These are phyloP conservation scores for Russula earlei DNA, from an alignment of 768 basidiomycete genomes.

Conservation along the genomic window DNA sequence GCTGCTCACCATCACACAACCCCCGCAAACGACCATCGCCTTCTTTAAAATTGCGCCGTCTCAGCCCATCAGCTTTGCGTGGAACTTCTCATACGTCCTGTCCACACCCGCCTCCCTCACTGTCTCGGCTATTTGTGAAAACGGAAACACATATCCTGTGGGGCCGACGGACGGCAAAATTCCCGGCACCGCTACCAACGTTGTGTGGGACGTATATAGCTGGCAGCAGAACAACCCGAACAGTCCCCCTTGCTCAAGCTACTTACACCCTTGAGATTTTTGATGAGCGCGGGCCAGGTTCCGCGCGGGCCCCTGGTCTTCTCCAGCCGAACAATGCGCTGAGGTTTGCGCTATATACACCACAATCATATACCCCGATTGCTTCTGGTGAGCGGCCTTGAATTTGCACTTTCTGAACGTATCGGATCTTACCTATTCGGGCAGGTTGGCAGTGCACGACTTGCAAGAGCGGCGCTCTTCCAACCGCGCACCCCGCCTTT, in stretches of 20 bases:
- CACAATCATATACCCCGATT: slow-evolving; percentile 59
- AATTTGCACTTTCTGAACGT: not conserved
- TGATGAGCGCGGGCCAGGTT: slow-evolving; percentile 69
- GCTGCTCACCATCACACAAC: slow-evolving; percentile 65
- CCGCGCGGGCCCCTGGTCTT: slow-evolving; percentile 49
- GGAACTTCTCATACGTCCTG: slow-evolving; percentile 77
- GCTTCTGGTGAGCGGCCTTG: slow-evolving; percentile 35
- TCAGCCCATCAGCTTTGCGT: slow-evolving; percentile 77
- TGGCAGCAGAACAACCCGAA: slow-evolving; percentile 57
- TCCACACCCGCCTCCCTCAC: slow-evolving; percentile 68
- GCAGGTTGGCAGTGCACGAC: slow-evolving; percentile 49
- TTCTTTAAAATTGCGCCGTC: slow-evolving; percentile 80
- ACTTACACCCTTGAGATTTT: slow-evolving; percentile 73
- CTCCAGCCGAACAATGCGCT: slow-evolving; percentile 60
- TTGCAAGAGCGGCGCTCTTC: slow-evolving; percentile 36
- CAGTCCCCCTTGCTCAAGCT: slow-evolving; percentile 62
- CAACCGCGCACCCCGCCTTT: slow-evolving; percentile 42
- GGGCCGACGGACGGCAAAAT: slow-evolving; percentile 69
- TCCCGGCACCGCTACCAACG: slow-evolving; percentile 56
- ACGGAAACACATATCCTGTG: slow-evolving; percentile 85
- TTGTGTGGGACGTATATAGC: slow-evolving; percentile 73
- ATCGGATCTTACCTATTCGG: not conserved
- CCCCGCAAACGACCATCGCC: slow-evolving; percentile 70
- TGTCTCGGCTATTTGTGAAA: slow-evolving; percentile 71
- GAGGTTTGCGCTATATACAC: slow-evolving; percentile 79